These are phyloP conservation scores for Hygrocybe coccinea DNA, from an alignment of 768 basidiomycete species.

Conservation along the genomic window DNA sequence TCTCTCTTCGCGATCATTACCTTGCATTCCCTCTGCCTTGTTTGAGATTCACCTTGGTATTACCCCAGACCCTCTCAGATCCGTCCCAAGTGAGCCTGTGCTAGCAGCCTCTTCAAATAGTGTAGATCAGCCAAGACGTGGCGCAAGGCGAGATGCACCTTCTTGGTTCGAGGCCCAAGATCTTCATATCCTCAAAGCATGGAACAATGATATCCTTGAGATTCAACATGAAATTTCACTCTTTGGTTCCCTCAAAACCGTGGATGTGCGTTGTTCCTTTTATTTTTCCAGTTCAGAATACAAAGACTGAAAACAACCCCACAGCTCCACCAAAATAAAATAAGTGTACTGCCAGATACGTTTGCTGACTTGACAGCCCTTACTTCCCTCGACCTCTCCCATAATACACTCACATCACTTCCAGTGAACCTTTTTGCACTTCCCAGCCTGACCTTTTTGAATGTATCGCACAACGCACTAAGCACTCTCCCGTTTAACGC, in stretches of 20 bases:
- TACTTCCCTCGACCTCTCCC: constrained; percentile 66
- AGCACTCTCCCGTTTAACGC: constrained; percentile 56
- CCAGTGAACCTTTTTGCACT: constrained; percentile 64
- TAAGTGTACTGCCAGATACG: constrained; percentile 55
- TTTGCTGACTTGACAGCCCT: constrained; percentile 67
- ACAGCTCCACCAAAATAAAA: constrained; percentile 73
- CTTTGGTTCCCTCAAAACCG: constrained; percentile 73
- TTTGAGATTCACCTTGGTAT: constrained; percentile 79
- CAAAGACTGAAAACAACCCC: background rate
- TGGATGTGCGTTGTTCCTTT: constrained; percentile 56
- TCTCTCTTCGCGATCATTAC: constrained; percentile 65
- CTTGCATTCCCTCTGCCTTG: constrained; percentile 68
- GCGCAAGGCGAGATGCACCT: constrained; percentile 43
- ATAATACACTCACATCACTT: constrained; percentile 60
- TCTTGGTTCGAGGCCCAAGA: constrained; percentile 84
- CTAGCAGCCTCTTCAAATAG: constrained; percentile 35
- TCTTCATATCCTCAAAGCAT: constrained; percentile 66
- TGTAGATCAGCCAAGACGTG: constrained; percentile 32
- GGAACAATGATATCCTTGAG: constrained; percentile 75
- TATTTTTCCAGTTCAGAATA: background rate
- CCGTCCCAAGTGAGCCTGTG: constrained; percentile 57
- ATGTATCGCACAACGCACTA: constrained; percentile 68
- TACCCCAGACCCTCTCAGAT: constrained; percentile 63
- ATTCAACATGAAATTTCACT: constrained; percentile 79
- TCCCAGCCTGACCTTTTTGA: constrained; percentile 59